These are phyloP conservation scores for Suillus plorans DNA, from an alignment of 768 basidiomycete genomes.

Conservation along the genomic window DNA sequence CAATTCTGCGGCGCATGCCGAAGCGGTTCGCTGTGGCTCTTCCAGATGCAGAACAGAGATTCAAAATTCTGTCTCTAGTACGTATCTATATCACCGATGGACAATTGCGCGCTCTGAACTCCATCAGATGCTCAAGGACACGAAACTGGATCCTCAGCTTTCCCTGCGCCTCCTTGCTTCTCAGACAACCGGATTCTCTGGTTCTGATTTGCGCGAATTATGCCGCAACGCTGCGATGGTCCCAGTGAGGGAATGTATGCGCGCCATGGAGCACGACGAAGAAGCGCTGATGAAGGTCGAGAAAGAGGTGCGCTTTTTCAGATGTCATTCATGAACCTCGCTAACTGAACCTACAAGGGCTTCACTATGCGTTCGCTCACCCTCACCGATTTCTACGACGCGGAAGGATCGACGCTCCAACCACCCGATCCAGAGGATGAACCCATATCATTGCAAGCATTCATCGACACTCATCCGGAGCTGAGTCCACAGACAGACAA, in stretches of 20 bases:
- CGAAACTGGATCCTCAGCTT: conserved; percentile 63
- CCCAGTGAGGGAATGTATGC: conserved; percentile 83
- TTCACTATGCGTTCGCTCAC: conserved; percentile 74
- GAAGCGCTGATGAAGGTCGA: conserved; percentile 46
- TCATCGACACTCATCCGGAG: not conserved
- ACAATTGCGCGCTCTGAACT: not conserved
- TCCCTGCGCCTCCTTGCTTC: conserved; percentile 62
- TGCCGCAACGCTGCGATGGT: conserved; percentile 95
- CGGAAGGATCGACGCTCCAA: conserved; percentile 31
- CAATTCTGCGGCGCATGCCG: conserved; percentile 94
- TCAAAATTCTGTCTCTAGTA: conserved; percentile 82
- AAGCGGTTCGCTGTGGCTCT: conserved; percentile 88
- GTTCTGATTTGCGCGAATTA: conserved; percentile 89
- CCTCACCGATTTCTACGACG: conserved; percentile 64
- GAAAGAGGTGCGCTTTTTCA: conserved; percentile 40
- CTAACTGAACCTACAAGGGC: conserved; percentile 45
- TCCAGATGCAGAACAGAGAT: conserved; percentile 75
- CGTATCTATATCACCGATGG: conserved; percentile 15
- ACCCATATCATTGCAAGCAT: not conserved
- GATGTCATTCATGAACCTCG: not conserved
- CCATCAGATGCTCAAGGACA: conserved; percentile 79
- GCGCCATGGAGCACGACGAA: conserved; percentile 45
- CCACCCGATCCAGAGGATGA: not conserved
- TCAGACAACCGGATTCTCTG: conserved; percentile 74
- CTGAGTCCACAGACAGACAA: not conserved